Percentiles rank a stretch among this genome's conserved stretches.
Conservation (phyloP, 257 asterid species). For the Fraxinus anomala region DNA sequence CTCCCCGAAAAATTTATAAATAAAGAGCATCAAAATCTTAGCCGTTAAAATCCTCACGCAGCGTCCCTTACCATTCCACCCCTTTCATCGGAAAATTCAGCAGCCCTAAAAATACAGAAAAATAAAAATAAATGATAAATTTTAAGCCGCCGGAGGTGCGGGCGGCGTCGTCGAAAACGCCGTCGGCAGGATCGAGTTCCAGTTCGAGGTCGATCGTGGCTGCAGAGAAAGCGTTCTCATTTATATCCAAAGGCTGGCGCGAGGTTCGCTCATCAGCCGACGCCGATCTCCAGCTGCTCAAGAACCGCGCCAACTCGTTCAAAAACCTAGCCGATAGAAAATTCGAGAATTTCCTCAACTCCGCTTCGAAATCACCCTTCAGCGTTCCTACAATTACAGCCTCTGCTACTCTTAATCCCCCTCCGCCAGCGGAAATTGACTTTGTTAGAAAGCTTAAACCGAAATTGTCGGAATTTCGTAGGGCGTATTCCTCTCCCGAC, state of each 20-base stretch:
- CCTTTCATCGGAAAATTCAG: slow-evolving; percentile 28
- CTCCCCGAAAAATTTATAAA: slow-evolving; percentile 3
- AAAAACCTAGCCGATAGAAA: slow-evolving; percentile 75
- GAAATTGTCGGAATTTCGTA: slow-evolving; percentile 68
- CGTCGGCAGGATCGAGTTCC: slow-evolving; percentile 35
- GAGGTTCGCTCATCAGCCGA: slow-evolving; percentile 97
- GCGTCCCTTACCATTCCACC: slow-evolving; percentile 16
- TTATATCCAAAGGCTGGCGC: slow-evolving; percentile 94
- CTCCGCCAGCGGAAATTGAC: slow-evolving; percentile 77
- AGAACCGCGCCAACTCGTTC: slow-evolving; percentile 81
- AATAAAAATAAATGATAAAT: slow-evolving; percentile 33
- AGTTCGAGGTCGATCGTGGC: slow-evolving; percentile 51
- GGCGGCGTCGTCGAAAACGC: slow-evolving; percentile 42
- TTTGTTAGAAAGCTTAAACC: slow-evolving; percentile 85
- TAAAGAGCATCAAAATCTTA: slow-evolving; percentile 27
- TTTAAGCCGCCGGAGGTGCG: slow-evolving; percentile 69
- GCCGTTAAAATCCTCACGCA: slow-evolving; percentile 36
- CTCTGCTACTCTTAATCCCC: slow-evolving; percentile 51
- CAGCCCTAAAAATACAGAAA: slow-evolving; percentile 13
- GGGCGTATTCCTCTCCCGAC: slow-evolving; percentile 87
- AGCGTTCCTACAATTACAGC: slow-evolving; percentile 72
- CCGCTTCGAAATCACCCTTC: slow-evolving; percentile 79
- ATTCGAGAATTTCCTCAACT: slow-evolving; percentile 81
- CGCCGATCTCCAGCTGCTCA: slow-evolving; percentile 84
- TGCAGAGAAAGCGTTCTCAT: slow-evolving; percentile 91